Evolutionary conservation across 768 basidiomycete genomes (phyloP).

Genomic region (Rhizopogon rudus): DNA sequence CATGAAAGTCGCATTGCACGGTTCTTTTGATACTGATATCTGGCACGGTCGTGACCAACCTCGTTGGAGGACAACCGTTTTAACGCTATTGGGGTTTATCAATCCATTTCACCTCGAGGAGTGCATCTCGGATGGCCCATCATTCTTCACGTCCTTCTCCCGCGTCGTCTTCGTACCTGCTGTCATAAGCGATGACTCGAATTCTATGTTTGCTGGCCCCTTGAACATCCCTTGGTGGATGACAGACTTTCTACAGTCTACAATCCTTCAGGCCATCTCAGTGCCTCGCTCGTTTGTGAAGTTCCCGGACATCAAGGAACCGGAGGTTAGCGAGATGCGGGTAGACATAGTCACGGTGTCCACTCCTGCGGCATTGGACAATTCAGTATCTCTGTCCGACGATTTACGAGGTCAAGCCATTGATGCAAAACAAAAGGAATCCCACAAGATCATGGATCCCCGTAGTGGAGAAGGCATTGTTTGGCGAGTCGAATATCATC

Average conservation of each 20-base stretch:
- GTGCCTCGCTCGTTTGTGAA: too few species aligned
- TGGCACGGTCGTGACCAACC: too few species aligned
- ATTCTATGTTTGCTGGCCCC: constrained; percentile 1
- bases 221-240: background rate
- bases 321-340: background rate
- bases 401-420: too few species aligned
- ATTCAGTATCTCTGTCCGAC: background rate
- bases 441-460: background rate
- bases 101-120: constrained; percentile 29
- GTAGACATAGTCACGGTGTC: background rate
- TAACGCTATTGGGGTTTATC: too few species aligned
- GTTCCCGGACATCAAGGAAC: too few species aligned
- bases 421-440: background rate
- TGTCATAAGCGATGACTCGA: background rate
- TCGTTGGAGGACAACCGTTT: too few species aligned
- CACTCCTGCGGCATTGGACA: background rate
- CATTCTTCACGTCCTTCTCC: constrained; percentile 31
- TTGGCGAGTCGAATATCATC: too few species aligned
- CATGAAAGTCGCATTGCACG: constrained; percentile 6
- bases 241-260: constrained; percentile 28
- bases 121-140: constrained; percentile 22
- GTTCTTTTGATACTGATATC: too few species aligned
- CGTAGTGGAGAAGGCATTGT: too few species aligned
- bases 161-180: constrained; percentile 27
- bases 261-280: constrained; percentile 14